Conservation (phyloP, 306 rosid genomes). For the Sphenostylis stenocarpa region DNA sequence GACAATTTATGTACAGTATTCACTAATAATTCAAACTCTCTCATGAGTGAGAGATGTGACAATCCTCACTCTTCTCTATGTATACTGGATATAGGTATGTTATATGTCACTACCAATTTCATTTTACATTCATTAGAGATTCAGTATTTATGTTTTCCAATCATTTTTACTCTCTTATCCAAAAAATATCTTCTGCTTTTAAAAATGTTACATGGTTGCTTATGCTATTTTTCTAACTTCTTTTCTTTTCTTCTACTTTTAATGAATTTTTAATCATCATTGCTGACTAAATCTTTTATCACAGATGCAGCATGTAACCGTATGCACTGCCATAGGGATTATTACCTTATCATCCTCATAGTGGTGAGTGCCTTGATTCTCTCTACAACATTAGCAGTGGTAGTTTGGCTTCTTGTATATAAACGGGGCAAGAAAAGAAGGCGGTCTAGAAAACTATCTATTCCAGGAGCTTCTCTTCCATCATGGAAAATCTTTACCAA, state of each 20-base stretch:
- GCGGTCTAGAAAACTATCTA: constrained; percentile 73
- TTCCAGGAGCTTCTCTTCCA: constrained; percentile 73
- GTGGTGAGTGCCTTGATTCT: constrained; percentile 92
- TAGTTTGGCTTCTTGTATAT: constrained; percentile 88
- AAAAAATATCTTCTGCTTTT: constrained; percentile 1
- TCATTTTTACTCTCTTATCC: constrained; percentile 6
- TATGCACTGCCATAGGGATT: constrained; percentile 87
- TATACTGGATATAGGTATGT: constrained; percentile 71
- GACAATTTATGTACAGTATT: constrained; percentile 59
- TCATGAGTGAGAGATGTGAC: constrained; percentile 58
- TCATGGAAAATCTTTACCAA: constrained; percentile 91
- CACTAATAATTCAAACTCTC: constrained; percentile 46
- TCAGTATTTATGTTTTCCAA: background rate
- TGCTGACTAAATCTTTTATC: constrained; percentile 22
- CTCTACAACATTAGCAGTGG: constrained; percentile 74
- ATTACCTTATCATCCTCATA: constrained; percentile 82
- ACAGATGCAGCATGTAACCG: constrained; percentile 63
- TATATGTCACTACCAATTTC: background rate
- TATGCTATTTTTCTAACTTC: background rate
- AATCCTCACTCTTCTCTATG: constrained; percentile 64
- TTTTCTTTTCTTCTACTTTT: background rate
- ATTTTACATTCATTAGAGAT: constrained; percentile 7
- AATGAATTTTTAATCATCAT: constrained; percentile 4
- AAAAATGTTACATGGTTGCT: background rate
- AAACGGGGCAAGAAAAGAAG: constrained; percentile 87